Percentiles rank a stretch among this genome's conserved stretches.
Conservation (phyloP, 495 filamentous ascomycete genomes). For the Penicillium fimorum region DNA sequence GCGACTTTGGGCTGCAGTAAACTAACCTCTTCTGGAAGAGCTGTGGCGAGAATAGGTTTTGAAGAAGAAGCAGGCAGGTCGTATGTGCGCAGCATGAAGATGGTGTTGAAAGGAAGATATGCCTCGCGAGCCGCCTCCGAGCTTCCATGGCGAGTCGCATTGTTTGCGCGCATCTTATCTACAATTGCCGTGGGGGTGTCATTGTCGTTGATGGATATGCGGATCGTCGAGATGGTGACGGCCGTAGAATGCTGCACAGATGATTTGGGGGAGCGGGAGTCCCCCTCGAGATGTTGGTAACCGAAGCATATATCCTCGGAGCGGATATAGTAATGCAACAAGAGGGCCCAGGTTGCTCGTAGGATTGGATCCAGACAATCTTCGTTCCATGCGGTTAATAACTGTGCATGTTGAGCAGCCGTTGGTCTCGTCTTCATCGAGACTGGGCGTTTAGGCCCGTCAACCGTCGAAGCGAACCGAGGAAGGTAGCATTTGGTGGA, state of each 20-base stretch:
- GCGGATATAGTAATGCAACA: slow-evolving; percentile 53
- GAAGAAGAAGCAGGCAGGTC: slow-evolving; percentile 17
- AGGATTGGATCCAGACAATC: slow-evolving; percentile 34
- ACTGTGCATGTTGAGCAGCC: slow-evolving; percentile 30
- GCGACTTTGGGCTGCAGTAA: too few species aligned
- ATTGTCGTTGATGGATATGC: slow-evolving; percentile 33
- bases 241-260: slow-evolving; percentile 21
- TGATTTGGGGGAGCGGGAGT: slow-evolving; percentile 18
- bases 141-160: slow-evolving; percentile 14
- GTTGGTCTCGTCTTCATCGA: slow-evolving; percentile 39
- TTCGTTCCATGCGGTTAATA: slow-evolving; percentile 38
- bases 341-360: slow-evolving; percentile 54
- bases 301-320: slow-evolving; percentile 58
- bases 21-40: slow-evolving; percentile 39
- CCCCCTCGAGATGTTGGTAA: slow-evolving; percentile 39
- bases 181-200: slow-evolving; percentile 33
- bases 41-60: slow-evolving; percentile 31
- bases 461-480: slow-evolving; percentile 31
- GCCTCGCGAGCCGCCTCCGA: slow-evolving; percentile 15
- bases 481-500: slow-evolving; percentile 40
- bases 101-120: slow-evolving; percentile 39
- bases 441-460: slow-evolving; percentile 36
- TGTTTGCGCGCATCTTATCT: slow-evolving; percentile 26
- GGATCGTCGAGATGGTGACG: slow-evolving; percentile 21
- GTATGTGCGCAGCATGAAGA: slow-evolving; percentile 42